A percentile compares a stretch with the other conserved stretches of the same genome.
These are phyloP conservation scores for Bidens hawaiensis DNA, from an alignment of 140 eudicot species.

Conservation along the genomic window DNA sequence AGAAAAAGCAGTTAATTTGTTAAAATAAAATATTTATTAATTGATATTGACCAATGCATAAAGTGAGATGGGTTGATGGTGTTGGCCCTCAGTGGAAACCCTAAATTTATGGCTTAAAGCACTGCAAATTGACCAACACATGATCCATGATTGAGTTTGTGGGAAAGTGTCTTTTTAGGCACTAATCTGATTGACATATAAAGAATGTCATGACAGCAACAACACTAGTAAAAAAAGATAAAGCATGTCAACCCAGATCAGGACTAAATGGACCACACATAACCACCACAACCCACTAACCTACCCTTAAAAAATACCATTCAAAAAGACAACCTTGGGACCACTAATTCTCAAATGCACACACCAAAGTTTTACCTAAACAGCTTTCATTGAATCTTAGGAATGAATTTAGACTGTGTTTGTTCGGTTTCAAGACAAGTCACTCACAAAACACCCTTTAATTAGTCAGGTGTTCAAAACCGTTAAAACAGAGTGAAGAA, in stretches of 20 bases:
- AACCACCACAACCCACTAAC: slow-evolving; percentile 11
- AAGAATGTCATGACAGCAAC: slow-evolving; percentile 43
- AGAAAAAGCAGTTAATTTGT: not conserved
- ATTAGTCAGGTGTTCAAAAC: no score
- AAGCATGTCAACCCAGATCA: slow-evolving; percentile 38
- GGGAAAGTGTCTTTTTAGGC: slow-evolving; percentile 27
- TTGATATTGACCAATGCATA: slow-evolving; percentile 6
- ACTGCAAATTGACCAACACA: slow-evolving; percentile 29
- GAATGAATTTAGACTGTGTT: no score
- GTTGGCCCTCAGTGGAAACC: slow-evolving; percentile 17
- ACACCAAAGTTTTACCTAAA: not conserved
- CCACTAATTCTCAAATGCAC: slow-evolving; percentile 8
- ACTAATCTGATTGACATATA: slow-evolving; percentile 34
- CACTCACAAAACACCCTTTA: no score
- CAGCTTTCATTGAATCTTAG: no score
- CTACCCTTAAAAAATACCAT: slow-evolving; percentile 9
- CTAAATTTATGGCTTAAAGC: slow-evolving; percentile 31
- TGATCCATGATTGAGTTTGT: slow-evolving; percentile 25
- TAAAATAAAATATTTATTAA: not conserved
- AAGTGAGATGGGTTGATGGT: slow-evolving; percentile 14
- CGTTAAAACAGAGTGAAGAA: no score
- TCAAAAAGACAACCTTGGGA: slow-evolving; percentile 14
- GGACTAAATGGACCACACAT: slow-evolving; percentile 32
- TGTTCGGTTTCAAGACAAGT: no score
- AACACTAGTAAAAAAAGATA: slow-evolving; percentile 23